Conservation (phyloP, 2,329 filamentous ascomycete species). For the Venturia oleaginea region DNA sequence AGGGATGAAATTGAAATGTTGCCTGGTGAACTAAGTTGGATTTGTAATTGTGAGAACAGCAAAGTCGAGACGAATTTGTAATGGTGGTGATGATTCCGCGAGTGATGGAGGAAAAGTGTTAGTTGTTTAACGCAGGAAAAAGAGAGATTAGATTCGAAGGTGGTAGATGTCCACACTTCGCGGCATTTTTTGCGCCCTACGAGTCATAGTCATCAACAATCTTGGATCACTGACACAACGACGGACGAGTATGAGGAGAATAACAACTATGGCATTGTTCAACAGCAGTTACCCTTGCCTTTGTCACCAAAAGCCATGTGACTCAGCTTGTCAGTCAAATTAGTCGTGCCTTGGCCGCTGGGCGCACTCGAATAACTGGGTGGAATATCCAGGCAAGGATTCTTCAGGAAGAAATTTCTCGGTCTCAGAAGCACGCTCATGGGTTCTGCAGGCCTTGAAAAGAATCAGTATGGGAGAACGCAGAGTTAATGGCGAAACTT, state of each 20-base stretch:
- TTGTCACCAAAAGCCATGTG: conserved; percentile 5
- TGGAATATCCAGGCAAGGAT: conserved; percentile 72
- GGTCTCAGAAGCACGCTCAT: conserved; percentile 74
- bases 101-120: neutral
- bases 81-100: neutral
- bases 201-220: neutral
- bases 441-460: conserved; percentile 51
- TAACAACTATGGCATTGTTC: neutral
- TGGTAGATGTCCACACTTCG: neutral
- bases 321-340: conserved; percentile 4
- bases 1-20: neutral
- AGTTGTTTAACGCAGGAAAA: neutral
- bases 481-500: neutral
- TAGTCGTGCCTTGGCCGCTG: conserved; percentile 40
- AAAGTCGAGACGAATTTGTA: neutral
- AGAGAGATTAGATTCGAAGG: neutral
- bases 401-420: conserved; percentile 72
- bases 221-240: neutral
- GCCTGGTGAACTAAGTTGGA: neutral
- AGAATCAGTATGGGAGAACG: neutral
- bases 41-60: neutral
- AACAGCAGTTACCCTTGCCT: conserved; percentile 1
- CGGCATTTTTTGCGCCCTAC: neutral
- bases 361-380: conserved; percentile 67
- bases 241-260: neutral